Percentiles rank a stretch among this genome's conserved stretches.
Conservation (phyloP, 2,329 filamentous ascomycete genomes). For the Aspergillus clavatus region DNA sequence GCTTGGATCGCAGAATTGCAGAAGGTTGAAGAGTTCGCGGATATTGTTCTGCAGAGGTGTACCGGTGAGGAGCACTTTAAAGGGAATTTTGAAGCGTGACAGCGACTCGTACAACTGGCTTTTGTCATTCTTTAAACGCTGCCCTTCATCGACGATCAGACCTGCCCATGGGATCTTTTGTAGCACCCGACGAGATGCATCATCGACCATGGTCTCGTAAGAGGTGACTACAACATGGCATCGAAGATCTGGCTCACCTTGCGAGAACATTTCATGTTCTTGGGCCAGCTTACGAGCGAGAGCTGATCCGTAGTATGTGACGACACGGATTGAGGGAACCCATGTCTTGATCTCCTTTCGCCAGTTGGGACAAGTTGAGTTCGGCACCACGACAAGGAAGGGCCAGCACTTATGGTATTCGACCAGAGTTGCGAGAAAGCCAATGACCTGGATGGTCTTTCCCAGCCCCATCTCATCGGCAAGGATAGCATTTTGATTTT, state of each 20-base stretch:
- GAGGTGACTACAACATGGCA: conserved; percentile 93
- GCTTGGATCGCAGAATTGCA: conserved; percentile 81
- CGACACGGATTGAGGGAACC: conserved; percentile 78
- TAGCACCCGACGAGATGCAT: conserved; percentile 62
- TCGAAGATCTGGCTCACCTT: conserved; percentile 59
- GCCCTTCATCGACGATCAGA: conserved; percentile 89
- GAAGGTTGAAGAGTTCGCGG: conserved; percentile 88
- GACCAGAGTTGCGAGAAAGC: conserved; percentile 69
- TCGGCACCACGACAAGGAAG: conserved; percentile 88
- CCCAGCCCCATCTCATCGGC: conserved; percentile 98
- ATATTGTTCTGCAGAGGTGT: conserved; percentile 84
- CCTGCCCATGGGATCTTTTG: conserved; percentile 74
- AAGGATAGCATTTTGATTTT: conserved; percentile 77
- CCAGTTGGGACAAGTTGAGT: conserved; percentile 97
- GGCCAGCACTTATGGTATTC: conserved; percentile 74
- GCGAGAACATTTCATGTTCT: conserved; percentile 78
- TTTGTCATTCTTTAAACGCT: conserved; percentile 89
- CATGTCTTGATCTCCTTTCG: conserved; percentile 91
- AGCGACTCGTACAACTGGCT: conserved; percentile 75
- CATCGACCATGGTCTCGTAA: conserved; percentile 81
- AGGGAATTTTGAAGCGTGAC: conserved; percentile 68
- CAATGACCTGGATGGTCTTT: conserved; percentile 92
- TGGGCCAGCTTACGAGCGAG: conserved; percentile 71
- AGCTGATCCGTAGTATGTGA: conserved; percentile 83
- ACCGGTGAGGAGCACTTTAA: conserved; percentile 77